These are phyloP conservation scores for Coprinellus micaceus DNA, from an alignment of 768 basidiomycete species.

Conservation along the genomic window DNA sequence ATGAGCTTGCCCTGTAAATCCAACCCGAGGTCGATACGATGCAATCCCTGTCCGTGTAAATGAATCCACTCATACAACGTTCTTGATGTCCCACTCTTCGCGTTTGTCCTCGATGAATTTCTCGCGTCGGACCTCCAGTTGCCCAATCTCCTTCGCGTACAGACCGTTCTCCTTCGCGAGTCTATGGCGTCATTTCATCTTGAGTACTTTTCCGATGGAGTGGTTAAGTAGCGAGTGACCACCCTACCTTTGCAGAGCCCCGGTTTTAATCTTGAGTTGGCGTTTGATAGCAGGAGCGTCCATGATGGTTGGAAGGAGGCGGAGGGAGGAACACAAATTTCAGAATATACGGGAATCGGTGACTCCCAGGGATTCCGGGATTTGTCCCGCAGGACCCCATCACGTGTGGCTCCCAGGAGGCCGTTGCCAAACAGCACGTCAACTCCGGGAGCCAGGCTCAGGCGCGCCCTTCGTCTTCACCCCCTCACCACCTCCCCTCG, in stretches of 20 bases:
- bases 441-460: background rate
- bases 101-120: conserved; percentile 56
- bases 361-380: background rate
- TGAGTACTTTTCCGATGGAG: background rate
- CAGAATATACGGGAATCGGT: conserved; percentile 1
- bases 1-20: conserved; percentile 53
- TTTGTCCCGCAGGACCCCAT: background rate
- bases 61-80: conserved; percentile 44
- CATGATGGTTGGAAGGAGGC: conserved; percentile 35
- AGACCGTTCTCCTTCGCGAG: conserved; percentile 63
- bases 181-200: conserved; percentile 31
- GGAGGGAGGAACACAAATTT: conserved; percentile 4
- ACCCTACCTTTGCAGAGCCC: conserved; percentile 57
- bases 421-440: background rate
- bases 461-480: background rate
- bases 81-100: conserved; percentile 77
- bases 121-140: conserved; percentile 56
- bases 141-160: conserved; percentile 64
- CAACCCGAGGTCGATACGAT: background rate
- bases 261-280: conserved; percentile 77
- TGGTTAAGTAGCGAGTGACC: background rate
- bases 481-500: background rate
- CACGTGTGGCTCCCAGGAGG: background rate
- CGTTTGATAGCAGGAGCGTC: conserved; percentile 48
- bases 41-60: background rate